Evolutionary conservation across 352 stramenopile species (phyloP).

Genomic region (Heterotrichella gracilis): DNA sequence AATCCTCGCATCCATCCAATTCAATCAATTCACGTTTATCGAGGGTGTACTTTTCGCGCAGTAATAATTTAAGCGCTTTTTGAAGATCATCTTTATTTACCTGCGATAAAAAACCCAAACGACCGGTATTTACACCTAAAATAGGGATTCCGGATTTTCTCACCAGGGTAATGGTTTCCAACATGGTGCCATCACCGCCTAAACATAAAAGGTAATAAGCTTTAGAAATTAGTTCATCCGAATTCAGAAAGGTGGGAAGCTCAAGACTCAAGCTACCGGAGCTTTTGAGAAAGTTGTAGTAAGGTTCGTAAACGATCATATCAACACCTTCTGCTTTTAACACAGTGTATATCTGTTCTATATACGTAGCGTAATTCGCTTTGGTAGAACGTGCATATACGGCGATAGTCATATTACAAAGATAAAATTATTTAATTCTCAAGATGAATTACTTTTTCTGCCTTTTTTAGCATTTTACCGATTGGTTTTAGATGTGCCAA

Average conservation of each 20-base stretch:
- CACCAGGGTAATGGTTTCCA: neutral
- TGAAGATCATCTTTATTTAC: neutral
- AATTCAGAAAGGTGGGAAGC: neutral
- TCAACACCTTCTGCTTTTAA: neutral
- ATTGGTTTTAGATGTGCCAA: too few species aligned
- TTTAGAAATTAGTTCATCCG: neutral
- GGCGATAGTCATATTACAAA: neutral
- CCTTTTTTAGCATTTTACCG: too few species aligned
- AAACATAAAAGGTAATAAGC: neutral
- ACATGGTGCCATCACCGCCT: neutral
- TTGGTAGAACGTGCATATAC: neutral
- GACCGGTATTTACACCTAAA: neutral
- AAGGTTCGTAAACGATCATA: neutral
- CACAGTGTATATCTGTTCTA: neutral
- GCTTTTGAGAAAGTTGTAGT: neutral
- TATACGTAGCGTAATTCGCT: neutral
- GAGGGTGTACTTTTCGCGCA: neutral
- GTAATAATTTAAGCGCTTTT: neutral
- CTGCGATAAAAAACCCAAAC: neutral
- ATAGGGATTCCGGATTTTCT: neutral
- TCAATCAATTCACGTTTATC: slow-evolving; percentile 6
- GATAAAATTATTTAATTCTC: too few species aligned
- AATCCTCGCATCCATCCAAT: neutral
- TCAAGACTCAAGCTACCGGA: neutral
- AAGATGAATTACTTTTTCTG: too few species aligned